Conservation (phyloP, 768 basidiomycete species). For the Phylloporus sp. region DNA sequence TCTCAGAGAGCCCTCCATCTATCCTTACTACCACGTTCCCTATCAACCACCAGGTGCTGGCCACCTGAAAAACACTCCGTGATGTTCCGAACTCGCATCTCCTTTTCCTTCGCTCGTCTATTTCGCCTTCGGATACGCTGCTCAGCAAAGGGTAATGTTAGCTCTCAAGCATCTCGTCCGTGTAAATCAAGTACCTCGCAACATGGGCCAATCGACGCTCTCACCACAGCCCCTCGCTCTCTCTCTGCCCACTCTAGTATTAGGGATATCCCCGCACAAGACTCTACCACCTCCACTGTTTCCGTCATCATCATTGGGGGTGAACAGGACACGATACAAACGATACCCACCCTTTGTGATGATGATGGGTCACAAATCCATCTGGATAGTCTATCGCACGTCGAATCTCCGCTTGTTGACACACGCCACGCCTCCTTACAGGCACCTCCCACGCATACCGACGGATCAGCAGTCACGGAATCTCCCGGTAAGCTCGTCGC, state of each 20-base stretch:
- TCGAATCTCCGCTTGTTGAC: not conserved
- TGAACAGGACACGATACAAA: not conserved
- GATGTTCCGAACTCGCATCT: constrained; percentile 20
- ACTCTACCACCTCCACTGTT: not conserved
- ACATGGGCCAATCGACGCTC: not conserved
- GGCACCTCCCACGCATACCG: not conserved
- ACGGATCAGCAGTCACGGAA: not conserved
- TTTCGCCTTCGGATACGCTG: constrained; percentile 16
- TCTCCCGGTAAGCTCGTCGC: not conserved
- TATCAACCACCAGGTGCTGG: constrained; percentile 12
- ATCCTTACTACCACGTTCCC: not conserved
- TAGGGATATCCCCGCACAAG: not conserved
- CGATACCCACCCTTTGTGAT: not conserved
- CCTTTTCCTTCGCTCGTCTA: constrained; percentile 13
- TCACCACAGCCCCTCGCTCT: not conserved
- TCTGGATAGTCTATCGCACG: not conserved
- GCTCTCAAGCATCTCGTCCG: not conserved
- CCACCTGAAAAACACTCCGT: not conserved
- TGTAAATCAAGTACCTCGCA: not conserved
- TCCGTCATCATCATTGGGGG: constrained; percentile 10
- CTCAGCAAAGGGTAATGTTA: not conserved
- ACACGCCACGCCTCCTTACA: constrained; percentile 9
- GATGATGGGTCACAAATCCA: not conserved
- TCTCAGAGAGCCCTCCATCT: not conserved
- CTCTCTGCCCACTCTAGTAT: not conserved